Conservation (phyloP, 495 filamentous ascomycete genomes). For the Thozetella sp. region DNA sequence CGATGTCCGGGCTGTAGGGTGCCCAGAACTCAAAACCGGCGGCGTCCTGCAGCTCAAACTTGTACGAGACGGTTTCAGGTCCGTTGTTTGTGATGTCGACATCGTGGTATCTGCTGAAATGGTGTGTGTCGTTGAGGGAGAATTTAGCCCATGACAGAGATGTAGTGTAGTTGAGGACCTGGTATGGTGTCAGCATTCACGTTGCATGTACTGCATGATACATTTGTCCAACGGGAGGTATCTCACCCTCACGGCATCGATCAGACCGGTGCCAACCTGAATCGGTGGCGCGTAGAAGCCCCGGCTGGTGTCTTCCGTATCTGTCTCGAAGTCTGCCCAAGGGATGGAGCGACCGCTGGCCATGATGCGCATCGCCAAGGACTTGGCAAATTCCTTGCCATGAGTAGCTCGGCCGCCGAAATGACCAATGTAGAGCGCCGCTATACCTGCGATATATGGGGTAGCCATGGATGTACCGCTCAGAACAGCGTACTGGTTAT, state of each 20-base stretch:
- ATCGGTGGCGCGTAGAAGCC: conserved; percentile 35
- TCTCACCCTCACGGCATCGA: conserved; percentile 42
- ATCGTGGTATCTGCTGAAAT: conserved; percentile 33
- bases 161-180: conserved; percentile 35
- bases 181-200: too few species aligned
- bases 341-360: conserved; percentile 30
- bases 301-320: conserved; percentile 13
- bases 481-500: conserved; percentile 32
- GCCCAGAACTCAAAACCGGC: background rate
- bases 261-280: conserved; percentile 45
- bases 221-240: too few species aligned
- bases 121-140: conserved; percentile 43
- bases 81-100: conserved; percentile 45
- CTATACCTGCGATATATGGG: conserved; percentile 45
- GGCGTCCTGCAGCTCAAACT: conserved; percentile 14
- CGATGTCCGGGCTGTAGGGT: background rate
- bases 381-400: conserved; percentile 28
- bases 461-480: conserved; percentile 50
- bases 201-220: too few species aligned
- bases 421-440: conserved; percentile 16
- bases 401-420: conserved; percentile 29
- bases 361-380: conserved; percentile 32
- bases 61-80: conserved; percentile 28
- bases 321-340: conserved; percentile 32
- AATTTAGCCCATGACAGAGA: conserved; percentile 29